A percentile compares a stretch with the other conserved stretches of the same genome.
phyloP scores from a whole-genome alignment of 805 yeast species.

The Yamadazyma takamatsuzukensis region DNA sequence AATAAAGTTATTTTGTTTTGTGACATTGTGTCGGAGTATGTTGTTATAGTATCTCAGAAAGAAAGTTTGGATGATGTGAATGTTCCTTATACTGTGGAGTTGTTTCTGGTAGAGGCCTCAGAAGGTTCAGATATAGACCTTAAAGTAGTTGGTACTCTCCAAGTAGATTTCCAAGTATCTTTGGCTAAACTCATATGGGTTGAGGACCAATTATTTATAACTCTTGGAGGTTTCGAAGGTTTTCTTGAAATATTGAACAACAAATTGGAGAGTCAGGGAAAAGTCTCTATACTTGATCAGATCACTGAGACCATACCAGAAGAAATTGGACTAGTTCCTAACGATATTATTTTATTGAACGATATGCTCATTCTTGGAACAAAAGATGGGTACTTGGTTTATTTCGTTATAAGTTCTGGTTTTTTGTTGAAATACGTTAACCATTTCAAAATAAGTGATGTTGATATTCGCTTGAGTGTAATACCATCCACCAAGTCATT shows the following conservation, averaged over 20 bases:
- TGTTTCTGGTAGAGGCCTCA: slow-evolving; percentile 1
- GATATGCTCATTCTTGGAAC: slow-evolving; percentile 25
- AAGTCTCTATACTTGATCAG: no score
- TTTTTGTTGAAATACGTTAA: slow-evolving; percentile 11
- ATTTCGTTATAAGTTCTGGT: no score
- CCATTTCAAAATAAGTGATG: slow-evolving; percentile 23
- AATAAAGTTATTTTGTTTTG: slow-evolving; percentile 1
- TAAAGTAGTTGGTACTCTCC: neutral
- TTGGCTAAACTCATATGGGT: slow-evolving; percentile 7
- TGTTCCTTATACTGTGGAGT: slow-evolving; percentile 1
- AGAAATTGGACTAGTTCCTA: slow-evolving; percentile 16
- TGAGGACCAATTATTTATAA: slow-evolving; percentile 1
- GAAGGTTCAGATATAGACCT: no score
- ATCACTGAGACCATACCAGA: no score
- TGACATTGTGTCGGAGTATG: slow-evolving; percentile 1
- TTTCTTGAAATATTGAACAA: slow-evolving; percentile 3
- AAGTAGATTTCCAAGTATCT: slow-evolving; percentile 13
- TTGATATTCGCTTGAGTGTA: slow-evolving; percentile 23
- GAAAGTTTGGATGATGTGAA: neutral
- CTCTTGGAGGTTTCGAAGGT: slow-evolving; percentile 20
- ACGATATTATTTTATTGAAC: slow-evolving; percentile 11
- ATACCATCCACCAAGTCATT: no score
- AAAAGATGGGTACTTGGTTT: slow-evolving; percentile 26
- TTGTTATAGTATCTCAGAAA: slow-evolving; percentile 1
- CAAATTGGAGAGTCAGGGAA: no score